Evolutionary conservation across 139 green algal species (phyloP), one percentile per base, ranked within the genome.

Genomic region (Ostreobium quekettii): DNA sequence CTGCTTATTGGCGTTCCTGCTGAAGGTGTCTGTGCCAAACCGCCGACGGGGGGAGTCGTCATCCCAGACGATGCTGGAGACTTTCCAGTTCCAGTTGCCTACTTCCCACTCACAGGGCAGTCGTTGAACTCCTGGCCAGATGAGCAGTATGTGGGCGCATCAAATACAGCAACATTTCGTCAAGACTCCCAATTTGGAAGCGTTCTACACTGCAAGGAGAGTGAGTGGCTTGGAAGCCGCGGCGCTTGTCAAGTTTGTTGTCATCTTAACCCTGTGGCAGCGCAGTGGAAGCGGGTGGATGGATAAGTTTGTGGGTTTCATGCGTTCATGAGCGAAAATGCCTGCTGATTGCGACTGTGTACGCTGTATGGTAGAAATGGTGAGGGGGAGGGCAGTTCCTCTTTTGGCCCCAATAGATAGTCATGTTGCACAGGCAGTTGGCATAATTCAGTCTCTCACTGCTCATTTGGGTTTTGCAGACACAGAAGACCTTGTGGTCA

Each of bases 41-140:
- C 19, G 7, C 53, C 53, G n/a, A n/a, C 33, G 19, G n/a, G 53
- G 15, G 53, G 53, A 15, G 53, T 29, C 53, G 53, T 62, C 11
- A 62, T 62, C 19, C n/a, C 53, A 26, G 15, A 24, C n/a, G 53
- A 62, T 32, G 7, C 53, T 36, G 8, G 7, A 8, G 33, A 24
- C 8, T 62, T 62, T 29, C 53, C 53, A 29, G 11, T n/a, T 29
- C 53, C 53, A n/a, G 33, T 62, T 62, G 53, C 19, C 7, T 62
- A 62, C 53, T 62, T 62, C n/a, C 53, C 53, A n/a, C 33, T 62
- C n/a, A 62, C 53, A 36, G n/a, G n/a, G 29, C n/a, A 29, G 7
- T 32, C 8, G 7, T 11, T 62, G 53, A 26, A 62, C 19, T 32
- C 11, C n/a, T 62, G 53, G 53, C 53, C 53, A 36, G 29, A 36